Base-by-base conservation (phyloP, 2,329 filamentous ascomycete genomes). In the Hymenoscyphus occultus region DNA sequence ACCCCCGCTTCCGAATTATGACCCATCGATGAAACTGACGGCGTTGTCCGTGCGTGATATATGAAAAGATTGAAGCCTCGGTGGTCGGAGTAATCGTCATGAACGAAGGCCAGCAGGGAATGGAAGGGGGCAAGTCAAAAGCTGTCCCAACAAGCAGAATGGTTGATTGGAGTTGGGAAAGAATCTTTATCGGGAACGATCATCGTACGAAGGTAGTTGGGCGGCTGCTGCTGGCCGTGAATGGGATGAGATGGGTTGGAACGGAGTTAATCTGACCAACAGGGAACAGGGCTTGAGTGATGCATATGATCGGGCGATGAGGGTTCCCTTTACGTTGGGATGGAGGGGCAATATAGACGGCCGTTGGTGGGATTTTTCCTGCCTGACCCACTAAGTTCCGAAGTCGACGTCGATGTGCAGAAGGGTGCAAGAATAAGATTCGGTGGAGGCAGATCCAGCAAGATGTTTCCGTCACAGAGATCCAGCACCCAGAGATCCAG, bases 241-340 rank as follows among this genome's bases (percentile, higher is more conserved):
- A 35, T 28, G 48, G 48, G 48, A 51, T 51, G 48, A 12, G 48
- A 51, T 35, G 2, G 32, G 32, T 35, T 48, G 42, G 42, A 48
- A 22, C 16, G 45, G 54, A 57, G 56, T 39, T 13, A 57, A 57
- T 57, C 56, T 57, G 61, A 57, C 58, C 48, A 56, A 28, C 56
- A 66, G 56, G 66, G 66, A 66, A 61, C 66, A 68, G 28, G 66
- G 62, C 56, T 66, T 40, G 28, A 64, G 19, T 39, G 56, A 66
- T 66, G 66, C 66, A 68, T 66, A 56, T 60, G 66, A 68, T 68
- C 66, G 66, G 61, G 64, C 66, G 66, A 68, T 68, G 66, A 65
- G 58, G 65, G 39, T 66, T 64, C 60, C 62, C 58, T 61, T 61
- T 65, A 59, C 61, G 58, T 58, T 39, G 59, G 51, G 62, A 59